A percentile compares a stretch with the other conserved stretches of the same genome.
These are phyloP conservation scores for Turnera subulata DNA, from an alignment of 345 rosid genomes.

Conservation along the genomic window DNA sequence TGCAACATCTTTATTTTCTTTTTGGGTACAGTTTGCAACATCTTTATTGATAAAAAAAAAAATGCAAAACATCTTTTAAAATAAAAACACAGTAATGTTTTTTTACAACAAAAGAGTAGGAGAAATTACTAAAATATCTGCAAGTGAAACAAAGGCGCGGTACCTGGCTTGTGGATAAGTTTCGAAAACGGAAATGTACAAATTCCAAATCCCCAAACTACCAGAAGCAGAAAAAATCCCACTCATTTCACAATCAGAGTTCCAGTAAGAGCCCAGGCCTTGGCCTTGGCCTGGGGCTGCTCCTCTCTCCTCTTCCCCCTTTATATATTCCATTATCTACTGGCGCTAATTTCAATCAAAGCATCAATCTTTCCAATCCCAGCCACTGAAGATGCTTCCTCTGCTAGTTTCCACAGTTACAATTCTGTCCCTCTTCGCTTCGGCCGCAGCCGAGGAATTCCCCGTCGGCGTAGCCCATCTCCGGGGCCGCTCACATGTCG, in stretches of 20 bases:
- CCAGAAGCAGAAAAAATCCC: slow-evolving; percentile 1
- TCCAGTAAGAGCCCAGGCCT: not conserved
- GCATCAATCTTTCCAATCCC: not conserved
- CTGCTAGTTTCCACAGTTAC: not conserved
- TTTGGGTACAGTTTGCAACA: too few relatives aligned
- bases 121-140: not conserved
- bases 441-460: slow-evolving; percentile 8
- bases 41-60: too few relatives aligned
- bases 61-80: too few relatives aligned
- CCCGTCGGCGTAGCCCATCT: slow-evolving; percentile 12
- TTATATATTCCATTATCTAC: not conserved
- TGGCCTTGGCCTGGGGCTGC: too few relatives aligned
- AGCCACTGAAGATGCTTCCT: not conserved
- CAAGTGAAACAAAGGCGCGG: not conserved
- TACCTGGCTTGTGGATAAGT: not conserved
- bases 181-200: not conserved
- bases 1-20: too few relatives aligned
- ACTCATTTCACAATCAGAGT: not conserved
- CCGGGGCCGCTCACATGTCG: slow-evolving; percentile 28
- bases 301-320: too few relatives aligned
- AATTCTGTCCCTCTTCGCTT: slow-evolving; percentile 9
- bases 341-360: not conserved
- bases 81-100: too few relatives aligned
- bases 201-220: not conserved
- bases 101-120: too few relatives aligned